A percentile compares a stretch with the other conserved stretches of the same genome.
Evolutionary conservation across 768 basidiomycete genomes (phyloP).

Genomic region (Mycena olivaceomarginata): DNA sequence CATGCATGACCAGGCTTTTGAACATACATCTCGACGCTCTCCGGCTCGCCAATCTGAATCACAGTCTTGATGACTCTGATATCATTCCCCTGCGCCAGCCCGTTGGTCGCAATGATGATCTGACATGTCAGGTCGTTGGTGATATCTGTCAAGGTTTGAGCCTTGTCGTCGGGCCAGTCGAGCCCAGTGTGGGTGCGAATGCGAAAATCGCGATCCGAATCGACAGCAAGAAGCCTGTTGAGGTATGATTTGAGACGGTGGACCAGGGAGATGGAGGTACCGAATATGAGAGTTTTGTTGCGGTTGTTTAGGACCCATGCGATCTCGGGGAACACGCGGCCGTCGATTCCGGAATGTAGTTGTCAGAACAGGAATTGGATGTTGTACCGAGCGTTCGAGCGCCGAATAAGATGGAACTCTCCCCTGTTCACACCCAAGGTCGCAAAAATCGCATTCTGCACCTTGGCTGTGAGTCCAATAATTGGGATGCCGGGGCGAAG

Average conservation of each 20-base stretch:
- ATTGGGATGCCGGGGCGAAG: slow-evolving; percentile 43
- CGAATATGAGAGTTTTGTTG: slow-evolving; percentile 52
- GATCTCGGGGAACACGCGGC: slow-evolving; percentile 40
- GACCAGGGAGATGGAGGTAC: slow-evolving; percentile 49
- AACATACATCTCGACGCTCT: no score
- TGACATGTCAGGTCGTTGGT: not conserved
- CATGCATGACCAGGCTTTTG: slow-evolving; percentile 17
- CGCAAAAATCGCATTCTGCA: slow-evolving; percentile 41
- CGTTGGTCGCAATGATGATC: slow-evolving; percentile 20
- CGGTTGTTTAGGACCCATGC: slow-evolving; percentile 48
- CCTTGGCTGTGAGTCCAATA: slow-evolving; percentile 44
- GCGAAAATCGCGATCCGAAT: not conserved
- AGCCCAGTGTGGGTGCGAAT: not conserved
- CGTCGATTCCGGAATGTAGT: slow-evolving; percentile 42
- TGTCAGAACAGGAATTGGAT: slow-evolving; percentile 49
- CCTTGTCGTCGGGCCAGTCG: slow-evolving; percentile 10
- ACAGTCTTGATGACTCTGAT: slow-evolving; percentile 12
- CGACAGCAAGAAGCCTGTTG: not conserved
- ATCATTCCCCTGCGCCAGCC: slow-evolving; percentile 26
- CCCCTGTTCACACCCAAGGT: no score
- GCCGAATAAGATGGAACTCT: no score
- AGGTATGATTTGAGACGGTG: slow-evolving; percentile 48
- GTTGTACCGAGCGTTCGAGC: slow-evolving; percentile 45
- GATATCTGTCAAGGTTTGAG: not conserved
- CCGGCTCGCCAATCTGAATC: slow-evolving; percentile 23